Evolutionary conservation across 2,329 filamentous ascomycete species (phyloP), one percentile per base, ranked within the genome.

Genomic region (Nothopassalora personata): DNA sequence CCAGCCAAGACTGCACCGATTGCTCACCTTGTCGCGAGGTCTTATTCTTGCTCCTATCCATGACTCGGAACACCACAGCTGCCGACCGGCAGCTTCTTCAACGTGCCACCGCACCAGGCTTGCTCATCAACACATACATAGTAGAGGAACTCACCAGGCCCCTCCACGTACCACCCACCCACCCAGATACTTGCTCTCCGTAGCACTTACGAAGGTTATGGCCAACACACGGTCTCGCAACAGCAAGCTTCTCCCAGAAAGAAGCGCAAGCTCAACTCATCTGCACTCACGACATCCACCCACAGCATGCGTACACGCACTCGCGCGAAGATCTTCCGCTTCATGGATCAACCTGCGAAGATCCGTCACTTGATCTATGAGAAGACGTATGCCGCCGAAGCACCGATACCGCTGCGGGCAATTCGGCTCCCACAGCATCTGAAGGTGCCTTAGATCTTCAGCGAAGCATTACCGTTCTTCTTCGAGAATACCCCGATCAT

Each of bases 281-380:
- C 23, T 47, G 10, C 27, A 18, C 13, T n/a, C n/a, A n/a, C 34
- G 13, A 10, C 34, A 5, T 60, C 57, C 19, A 52, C 53, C 11
- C 57, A 60, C 27, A 45, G n/a, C 53, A 60, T 60, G 57, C 47
- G 53, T 18, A 60, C 57, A 18, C 50, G 57, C 19, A 30, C 33
- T 13, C 53, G 53, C 4, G 53, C 53, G 9, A 56, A 46, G 18
- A 53, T 48, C n/a, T 56, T 60, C 46, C 53, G 34, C 18, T 55
- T 61, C 28, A 30, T 31, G n/a, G 52, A 55, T 23, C 43, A 60
- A 4, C 58, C 60, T 28, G 18, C 53, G 11, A 57, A 61, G 30
- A 30, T 61, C n/a, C 57, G 60, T 4, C 57, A 63, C 39, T 34
- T 36, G 28, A 45, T 63, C 47, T 63, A 63, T 33, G 33, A 46